These are phyloP conservation scores for Periglandula ipomoeae DNA, from an alignment of 2,329 filamentous ascomycete species.

Conservation along the genomic window DNA sequence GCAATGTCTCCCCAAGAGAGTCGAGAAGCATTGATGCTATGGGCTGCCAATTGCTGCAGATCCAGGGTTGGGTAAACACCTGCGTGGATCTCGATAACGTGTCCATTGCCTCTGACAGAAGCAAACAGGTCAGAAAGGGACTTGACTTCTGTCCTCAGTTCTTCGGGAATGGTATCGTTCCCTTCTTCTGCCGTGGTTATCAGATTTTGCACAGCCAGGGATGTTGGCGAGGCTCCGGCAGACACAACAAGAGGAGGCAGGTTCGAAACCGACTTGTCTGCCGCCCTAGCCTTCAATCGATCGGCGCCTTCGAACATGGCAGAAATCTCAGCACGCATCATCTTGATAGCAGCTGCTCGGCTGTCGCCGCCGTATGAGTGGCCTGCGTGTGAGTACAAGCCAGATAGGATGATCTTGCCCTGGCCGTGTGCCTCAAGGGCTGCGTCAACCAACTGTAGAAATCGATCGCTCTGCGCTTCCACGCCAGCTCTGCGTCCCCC, in stretches of 20 bases:
- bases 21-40: slow-evolving; percentile 37
- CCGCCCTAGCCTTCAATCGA: slow-evolving; percentile 11
- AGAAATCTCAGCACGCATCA: slow-evolving; percentile 21
- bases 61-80: slow-evolving; percentile 70
- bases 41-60: slow-evolving; percentile 69
- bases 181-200: slow-evolving; percentile 7
- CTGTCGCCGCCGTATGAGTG: slow-evolving; percentile 51
- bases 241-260: slow-evolving; percentile 37
- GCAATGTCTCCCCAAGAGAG: slow-evolving; percentile 50
- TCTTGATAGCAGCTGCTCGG: slow-evolving; percentile 20
- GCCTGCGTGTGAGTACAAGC: slow-evolving; percentile 66
- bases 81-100: slow-evolving; percentile 60
- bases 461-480: slow-evolving; percentile 34
- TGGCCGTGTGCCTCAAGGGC: slow-evolving; percentile 16
- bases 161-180: slow-evolving; percentile 7
- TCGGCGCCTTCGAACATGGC: slow-evolving; percentile 18
- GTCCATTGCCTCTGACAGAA: slow-evolving; percentile 25
- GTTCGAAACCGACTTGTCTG: slow-evolving; percentile 8
- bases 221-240: slow-evolving; percentile 69
- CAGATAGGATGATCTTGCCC: slow-evolving; percentile 38
- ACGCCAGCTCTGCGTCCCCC: slow-evolving; percentile 65
- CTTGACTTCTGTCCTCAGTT: slow-evolving; percentile 12
- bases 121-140: slow-evolving; percentile 13
- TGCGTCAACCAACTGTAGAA: slow-evolving; percentile 37
- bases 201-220: slow-evolving; percentile 24